Base-by-base conservation (phyloP, 768 basidiomycete genomes). In the Leccinellum rugosiceps region DNA sequence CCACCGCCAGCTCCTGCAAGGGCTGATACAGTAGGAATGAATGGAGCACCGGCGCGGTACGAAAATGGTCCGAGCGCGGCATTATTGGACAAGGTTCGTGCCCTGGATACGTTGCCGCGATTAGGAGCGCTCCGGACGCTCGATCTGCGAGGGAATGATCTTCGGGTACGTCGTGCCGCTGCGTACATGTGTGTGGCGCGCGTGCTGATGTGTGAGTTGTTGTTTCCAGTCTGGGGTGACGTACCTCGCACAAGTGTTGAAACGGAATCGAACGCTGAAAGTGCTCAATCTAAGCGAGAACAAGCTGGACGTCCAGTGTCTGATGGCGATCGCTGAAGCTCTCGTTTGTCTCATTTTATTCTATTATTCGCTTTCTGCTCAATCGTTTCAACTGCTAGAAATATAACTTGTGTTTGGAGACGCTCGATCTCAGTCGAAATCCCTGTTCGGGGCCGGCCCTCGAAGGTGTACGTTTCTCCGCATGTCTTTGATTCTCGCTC, bases 201-300 rank as follows among this genome's bases (percentile, higher is more conserved):
- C 30, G 5, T 41, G 11, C 41, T 62, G 56, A 57, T 10, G 8
- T 17, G 1, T 3, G 38, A 30, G 23, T 5, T 31, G 23, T 5
- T 31, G 9, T 43, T 45, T 13, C 14, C 58, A 84, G 82, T 82
- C 73, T 44, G 95, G 96, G 0, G 87, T 98, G 34, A 84, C 83
- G 0, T 98, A 97, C 67, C 83, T 98, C 49, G 88, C 94, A 0
- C 95, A 98, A 73, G 96, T 98, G 0, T 77, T 98, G 60, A 98
- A 98, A 69, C 87, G 96, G 35, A 98, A 99, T 72, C 79, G 94
- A 45, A 98, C 96, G 3, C 77, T 98, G 45, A 97, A 96, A 73
- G 87, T 98, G 6, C 79, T 98, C 25, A 98, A 98, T 71, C 75
- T 98, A 52, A 88, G 90, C 65, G 96, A 98, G 70, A 98, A 98